Evolutionary conservation across 371 early-diverging fungal genomes (phyloP).

Genomic region (Parasitella parasitica): DNA sequence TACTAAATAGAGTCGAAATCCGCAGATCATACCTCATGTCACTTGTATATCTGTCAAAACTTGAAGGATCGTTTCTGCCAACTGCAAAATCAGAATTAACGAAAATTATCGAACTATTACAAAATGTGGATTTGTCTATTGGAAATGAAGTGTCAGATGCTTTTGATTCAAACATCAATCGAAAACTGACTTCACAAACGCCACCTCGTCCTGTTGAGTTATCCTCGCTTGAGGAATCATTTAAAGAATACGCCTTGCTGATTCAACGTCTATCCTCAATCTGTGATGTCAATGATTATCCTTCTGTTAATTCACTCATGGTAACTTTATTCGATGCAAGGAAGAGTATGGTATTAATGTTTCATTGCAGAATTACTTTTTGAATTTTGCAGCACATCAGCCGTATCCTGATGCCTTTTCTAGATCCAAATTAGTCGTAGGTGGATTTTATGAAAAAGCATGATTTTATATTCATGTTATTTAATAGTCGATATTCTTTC

Average conservation of each 20-base stretch:
- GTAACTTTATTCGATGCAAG: constrained; percentile 23
- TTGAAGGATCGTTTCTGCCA: constrained; percentile 24
- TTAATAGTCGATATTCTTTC: constrained; percentile 28
- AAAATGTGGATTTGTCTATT: neutral
- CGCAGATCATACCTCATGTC: constrained; percentile 36
- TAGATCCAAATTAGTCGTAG: constrained; percentile 51
- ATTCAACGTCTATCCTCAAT: constrained; percentile 28
- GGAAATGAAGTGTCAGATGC: constrained; percentile 29
- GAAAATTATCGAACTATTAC: neutral
- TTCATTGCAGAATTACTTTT: constrained; percentile 15
- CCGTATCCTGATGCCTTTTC: constrained; percentile 60
- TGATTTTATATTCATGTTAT: neutral
- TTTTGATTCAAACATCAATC: constrained; percentile 69
- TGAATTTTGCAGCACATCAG: constrained; percentile 37
- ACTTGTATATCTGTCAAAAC: constrained; percentile 35
- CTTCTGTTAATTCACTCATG: constrained; percentile 40
- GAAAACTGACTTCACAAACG: constrained; percentile 67
- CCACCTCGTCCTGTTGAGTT: constrained; percentile 71
- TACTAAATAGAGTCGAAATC: constrained; percentile 29
- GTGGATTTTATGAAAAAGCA: too few relatives aligned
- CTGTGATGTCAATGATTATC: constrained; percentile 31
- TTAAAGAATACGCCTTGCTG: constrained; percentile 16
- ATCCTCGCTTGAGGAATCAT: constrained; percentile 39
- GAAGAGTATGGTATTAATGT: neutral
- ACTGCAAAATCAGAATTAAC: constrained; percentile 34